Base-by-base conservation (phyloP, 768 basidiomycete species). In the Leccinum uliginosum region DNA sequence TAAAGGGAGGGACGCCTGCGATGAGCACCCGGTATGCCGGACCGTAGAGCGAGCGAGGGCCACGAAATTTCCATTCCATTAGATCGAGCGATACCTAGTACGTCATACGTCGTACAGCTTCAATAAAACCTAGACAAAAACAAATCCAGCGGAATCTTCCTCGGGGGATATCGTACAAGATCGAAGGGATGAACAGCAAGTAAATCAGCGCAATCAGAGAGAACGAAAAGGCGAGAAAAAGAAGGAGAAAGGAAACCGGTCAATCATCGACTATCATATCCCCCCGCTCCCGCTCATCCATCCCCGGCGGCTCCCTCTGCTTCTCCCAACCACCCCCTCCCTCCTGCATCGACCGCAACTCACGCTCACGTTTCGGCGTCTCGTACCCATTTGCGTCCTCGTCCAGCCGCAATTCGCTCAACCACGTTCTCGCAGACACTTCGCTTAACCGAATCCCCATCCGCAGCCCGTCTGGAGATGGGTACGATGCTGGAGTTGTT, bases 341-440 rank as follows among this genome's bases (percentile, higher is more conserved):
- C 19, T 55, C 58, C 35, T 65, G 50, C 38, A 59, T 21, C 2
- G 56, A 50, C 8, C 46, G 55, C 29, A 56, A 44, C 26, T 38
- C 57, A 47, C 55, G 51, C 53, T 56, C 57, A 47, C 55, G 53
- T 53, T 56, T 70, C 38, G 68, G 68, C 1, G 66, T 70, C 35
- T 68, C 57, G 40, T 66, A 64, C 15, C 60, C 64, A 11, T 54
- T 51, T 3, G 21, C 32, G 24, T 50, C 65, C 32, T 62, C 66
- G 40, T 73, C 70, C 19, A 71, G 49, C 27, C 63, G 64, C 7
- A 71, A 43, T 32, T 71, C 71, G 38, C 70, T 70, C 60, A 71
- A 57, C n/a, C 69, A 71, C 1, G 69, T 51, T 10, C 69, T 65
- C 21, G 69, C 62, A 3, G 71, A 66, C 54, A 66, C 56, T 34